A percentile compares a stretch with the other conserved stretches of the same genome.
These are phyloP conservation scores for Globisporangium irregulare DNA, from an alignment of 352 stramenopile genomes.

Conservation along the genomic window DNA sequence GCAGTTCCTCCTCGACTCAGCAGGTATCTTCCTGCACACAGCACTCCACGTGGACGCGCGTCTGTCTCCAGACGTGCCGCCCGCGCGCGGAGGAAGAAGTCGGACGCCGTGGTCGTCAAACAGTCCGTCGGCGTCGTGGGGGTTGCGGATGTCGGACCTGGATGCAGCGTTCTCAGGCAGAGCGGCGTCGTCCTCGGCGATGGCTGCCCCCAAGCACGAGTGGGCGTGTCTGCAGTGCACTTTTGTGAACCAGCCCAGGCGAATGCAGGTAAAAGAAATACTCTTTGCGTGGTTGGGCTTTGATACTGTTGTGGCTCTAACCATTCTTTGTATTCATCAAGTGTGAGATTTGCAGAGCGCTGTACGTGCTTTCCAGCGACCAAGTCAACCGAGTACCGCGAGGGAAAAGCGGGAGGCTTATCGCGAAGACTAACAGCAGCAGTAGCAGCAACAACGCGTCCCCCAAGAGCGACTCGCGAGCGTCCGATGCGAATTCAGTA, in stretches of 20 bases:
- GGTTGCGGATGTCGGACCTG: slow-evolving; percentile 56
- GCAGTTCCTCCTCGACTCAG: slow-evolving; percentile 94
- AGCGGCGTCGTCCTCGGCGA: slow-evolving; percentile 18
- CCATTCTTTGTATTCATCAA: slow-evolving; percentile 17
- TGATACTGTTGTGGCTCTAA: slow-evolving; percentile 7
- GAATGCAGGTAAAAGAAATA: slow-evolving; percentile 54
- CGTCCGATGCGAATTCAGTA: not conserved
- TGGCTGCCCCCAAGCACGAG: slow-evolving; percentile 34
- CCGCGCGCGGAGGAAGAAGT: slow-evolving; percentile 22
- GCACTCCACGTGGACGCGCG: slow-evolving; percentile 81
- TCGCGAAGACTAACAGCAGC: not conserved
- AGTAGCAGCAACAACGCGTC: not conserved
- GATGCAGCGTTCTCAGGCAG: slow-evolving; percentile 46
- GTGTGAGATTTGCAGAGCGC: slow-evolving; percentile 48
- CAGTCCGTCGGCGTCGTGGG: slow-evolving; percentile 35
- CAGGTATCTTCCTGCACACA: slow-evolving; percentile 95
- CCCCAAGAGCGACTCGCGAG: not conserved
- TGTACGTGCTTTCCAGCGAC: slow-evolving; percentile 20
- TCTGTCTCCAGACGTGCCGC: slow-evolving; percentile 29
- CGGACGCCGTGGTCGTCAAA: slow-evolving; percentile 38
- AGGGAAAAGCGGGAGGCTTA: not conserved
- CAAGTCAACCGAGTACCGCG: not conserved
- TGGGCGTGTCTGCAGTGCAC: slow-evolving; percentile 69
- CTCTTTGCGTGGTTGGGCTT: not conserved
- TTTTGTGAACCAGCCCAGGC: slow-evolving; percentile 55